These are phyloP conservation scores for Colletotrichum plurivorum DNA, from an alignment of 2,329 filamentous ascomycete species.

Conservation along the genomic window DNA sequence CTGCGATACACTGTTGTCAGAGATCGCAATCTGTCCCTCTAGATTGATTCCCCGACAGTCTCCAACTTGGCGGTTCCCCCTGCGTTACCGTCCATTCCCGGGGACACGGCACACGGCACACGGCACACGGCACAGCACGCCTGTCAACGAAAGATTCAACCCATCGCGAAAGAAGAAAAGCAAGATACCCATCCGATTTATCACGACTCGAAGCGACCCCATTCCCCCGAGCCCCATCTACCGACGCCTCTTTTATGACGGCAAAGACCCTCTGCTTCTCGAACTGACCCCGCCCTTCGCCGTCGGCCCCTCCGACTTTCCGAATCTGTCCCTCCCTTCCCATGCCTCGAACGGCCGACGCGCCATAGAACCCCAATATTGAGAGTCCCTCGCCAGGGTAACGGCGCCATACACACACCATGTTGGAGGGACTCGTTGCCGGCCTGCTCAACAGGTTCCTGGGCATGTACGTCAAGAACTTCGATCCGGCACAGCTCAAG, in stretches of 20 bases:
- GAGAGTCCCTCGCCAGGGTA: constrained; percentile 70
- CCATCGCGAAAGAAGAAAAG: not conserved
- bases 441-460: constrained; percentile 98
- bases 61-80: constrained; percentile 7
- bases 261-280: constrained; percentile 6
- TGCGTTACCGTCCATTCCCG: not conserved
- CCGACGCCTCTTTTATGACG: constrained; percentile 18
- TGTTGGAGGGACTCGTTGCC: constrained; percentile 97
- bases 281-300: constrained; percentile 1
- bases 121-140: constrained; percentile 13
- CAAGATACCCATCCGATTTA: constrained; percentile 15
- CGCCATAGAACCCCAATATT: constrained; percentile 19
- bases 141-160: not conserved
- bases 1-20: not conserved
- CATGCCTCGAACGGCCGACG: constrained; percentile 25
- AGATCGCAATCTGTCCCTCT: constrained; percentile 13
- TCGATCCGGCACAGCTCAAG: constrained; percentile 97
- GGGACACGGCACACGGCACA: constrained; percentile 10
- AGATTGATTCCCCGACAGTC: constrained; percentile 6
- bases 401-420: constrained; percentile 76
- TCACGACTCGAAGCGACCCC: not conserved
- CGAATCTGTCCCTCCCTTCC: constrained; percentile 31
- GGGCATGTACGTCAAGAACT: constrained; percentile 99
- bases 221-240: constrained; percentile 9
- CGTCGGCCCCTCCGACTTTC: constrained; percentile 10